These are phyloP conservation scores for Lecanosticta acicola DNA, from an alignment of 2,329 filamentous ascomycete species.

Conservation along the genomic window DNA sequence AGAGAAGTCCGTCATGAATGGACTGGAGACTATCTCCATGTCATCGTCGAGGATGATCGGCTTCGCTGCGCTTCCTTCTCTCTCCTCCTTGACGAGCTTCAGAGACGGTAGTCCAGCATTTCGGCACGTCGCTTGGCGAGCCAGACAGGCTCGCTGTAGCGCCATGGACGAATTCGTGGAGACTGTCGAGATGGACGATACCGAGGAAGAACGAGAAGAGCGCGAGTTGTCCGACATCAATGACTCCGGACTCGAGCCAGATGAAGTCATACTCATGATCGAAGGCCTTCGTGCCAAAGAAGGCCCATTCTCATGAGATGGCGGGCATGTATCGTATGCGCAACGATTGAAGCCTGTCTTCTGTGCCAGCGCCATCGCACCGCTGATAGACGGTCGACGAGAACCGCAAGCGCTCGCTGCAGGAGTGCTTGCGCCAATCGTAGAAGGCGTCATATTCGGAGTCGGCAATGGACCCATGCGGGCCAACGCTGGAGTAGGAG, in stretches of 20 bases:
- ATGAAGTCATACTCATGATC: slow-evolving; percentile 49
- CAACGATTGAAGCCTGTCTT: slow-evolving; percentile 51
- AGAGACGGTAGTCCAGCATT: slow-evolving; percentile 40
- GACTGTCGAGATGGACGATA: slow-evolving; percentile 48
- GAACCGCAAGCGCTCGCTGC: slow-evolving; percentile 52
- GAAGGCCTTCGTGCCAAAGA: slow-evolving; percentile 42
- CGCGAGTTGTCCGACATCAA: slow-evolving; percentile 56
- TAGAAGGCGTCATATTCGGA: slow-evolving; percentile 57
- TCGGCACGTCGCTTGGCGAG: slow-evolving; percentile 49
- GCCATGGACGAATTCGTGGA: slow-evolving; percentile 42
- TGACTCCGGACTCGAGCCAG: slow-evolving; percentile 54
- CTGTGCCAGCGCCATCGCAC: slow-evolving; percentile 54
- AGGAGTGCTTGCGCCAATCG: slow-evolving; percentile 52
- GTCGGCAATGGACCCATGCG: slow-evolving; percentile 55
- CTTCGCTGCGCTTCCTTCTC: slow-evolving; percentile 21
- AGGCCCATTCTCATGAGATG: slow-evolving; percentile 39
- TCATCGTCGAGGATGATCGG: slow-evolving; percentile 31
- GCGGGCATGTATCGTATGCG: slow-evolving; percentile 45
- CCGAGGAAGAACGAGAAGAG: slow-evolving; percentile 51
- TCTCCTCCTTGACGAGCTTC: slow-evolving; percentile 23
- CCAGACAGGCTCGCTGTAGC: slow-evolving; percentile 45
- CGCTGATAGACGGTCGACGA: slow-evolving; percentile 53
- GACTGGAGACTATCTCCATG: slow-evolving; percentile 27
- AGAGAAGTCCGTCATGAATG: slow-evolving; percentile 28
- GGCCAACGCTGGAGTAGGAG: slow-evolving; percentile 50